Evolutionary conservation across 495 filamentous ascomycete genomes (phyloP).

Genomic region (Penicillium cosmopolitanum): DNA sequence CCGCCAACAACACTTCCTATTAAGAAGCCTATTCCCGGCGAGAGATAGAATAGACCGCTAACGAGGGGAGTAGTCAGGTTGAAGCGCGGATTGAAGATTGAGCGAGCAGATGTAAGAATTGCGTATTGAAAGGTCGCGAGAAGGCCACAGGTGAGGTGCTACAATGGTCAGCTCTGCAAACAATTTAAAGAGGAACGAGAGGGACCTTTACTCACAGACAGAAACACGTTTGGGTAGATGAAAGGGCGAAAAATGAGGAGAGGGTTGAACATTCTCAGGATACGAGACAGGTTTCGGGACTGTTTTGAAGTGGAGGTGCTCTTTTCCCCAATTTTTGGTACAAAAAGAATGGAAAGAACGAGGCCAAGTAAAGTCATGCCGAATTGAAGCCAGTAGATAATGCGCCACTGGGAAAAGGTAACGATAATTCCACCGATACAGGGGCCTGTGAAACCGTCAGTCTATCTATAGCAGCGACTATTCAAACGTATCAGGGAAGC

Average conservation of each 20-base stretch:
- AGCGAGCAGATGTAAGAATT: constrained; percentile 71
- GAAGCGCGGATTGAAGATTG: constrained; percentile 75
- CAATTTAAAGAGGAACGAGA: not conserved
- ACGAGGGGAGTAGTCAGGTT: constrained; percentile 68
- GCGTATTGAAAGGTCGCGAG: constrained; percentile 74
- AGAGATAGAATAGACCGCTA: constrained; percentile 75
- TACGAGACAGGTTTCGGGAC: constrained; percentile 7
- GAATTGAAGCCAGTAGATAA: constrained; percentile 63
- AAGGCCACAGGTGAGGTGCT: constrained; percentile 63
- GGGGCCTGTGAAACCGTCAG: constrained; percentile 35
- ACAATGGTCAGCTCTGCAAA: constrained; percentile 7
- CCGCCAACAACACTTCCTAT: constrained; percentile 72
- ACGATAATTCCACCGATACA: constrained; percentile 57
- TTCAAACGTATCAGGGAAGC: constrained; percentile 1
- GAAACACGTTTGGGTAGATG: constrained; percentile 46
- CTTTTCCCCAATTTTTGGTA: constrained; percentile 37
- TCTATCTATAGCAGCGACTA: not conserved
- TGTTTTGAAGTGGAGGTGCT: constrained; percentile 7
- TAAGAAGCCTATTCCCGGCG: constrained; percentile 72
- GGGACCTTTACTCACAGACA: constrained; percentile 34
- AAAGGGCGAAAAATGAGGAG: constrained; percentile 38
- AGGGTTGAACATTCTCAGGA: constrained; percentile 44
- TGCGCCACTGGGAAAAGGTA: constrained; percentile 58
- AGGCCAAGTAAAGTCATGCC: constrained; percentile 51
- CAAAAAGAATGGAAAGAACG: constrained; percentile 40